A percentile compares a stretch with the other conserved stretches of the same genome.
phyloP scores from a whole-genome alignment of 2,329 filamentous ascomycete genomes.

The Tolypocladium ophioglossoides region DNA sequence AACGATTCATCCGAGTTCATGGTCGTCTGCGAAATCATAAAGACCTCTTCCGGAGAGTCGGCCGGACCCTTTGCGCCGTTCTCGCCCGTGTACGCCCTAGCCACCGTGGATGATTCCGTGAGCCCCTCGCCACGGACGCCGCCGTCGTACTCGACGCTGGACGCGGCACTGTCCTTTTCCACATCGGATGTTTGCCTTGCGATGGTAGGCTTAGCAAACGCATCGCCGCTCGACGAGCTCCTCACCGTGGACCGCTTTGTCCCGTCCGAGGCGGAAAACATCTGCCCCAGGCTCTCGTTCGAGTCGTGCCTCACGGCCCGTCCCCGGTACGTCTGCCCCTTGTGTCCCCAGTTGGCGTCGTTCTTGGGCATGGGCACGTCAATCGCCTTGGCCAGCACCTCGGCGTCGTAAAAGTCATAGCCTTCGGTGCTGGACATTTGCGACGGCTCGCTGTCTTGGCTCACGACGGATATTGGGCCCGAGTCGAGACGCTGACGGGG shows the following conservation, averaged over 20 bases:
- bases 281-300: constrained; percentile 44
- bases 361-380: constrained; percentile 37
- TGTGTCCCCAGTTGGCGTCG: constrained; percentile 21
- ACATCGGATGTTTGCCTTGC: constrained; percentile 15
- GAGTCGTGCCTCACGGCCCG: constrained; percentile 39
- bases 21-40: constrained; percentile 37
- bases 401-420: constrained; percentile 56
- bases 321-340: constrained; percentile 14
- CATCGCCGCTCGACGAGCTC: constrained; percentile 8
- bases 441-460: constrained; percentile 33
- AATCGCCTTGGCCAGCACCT: constrained; percentile 39
- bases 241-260: constrained; percentile 16
- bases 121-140: constrained; percentile 31
- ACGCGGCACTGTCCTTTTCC: constrained; percentile 17
- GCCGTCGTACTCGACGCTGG: constrained; percentile 31
- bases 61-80: constrained; percentile 5
- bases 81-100: constrained; percentile 1
- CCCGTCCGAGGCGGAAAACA: constrained; percentile 47
- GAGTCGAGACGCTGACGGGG: constrained; percentile 38
- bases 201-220: constrained; percentile 16
- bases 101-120: constrained; percentile 11
- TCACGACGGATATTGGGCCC: constrained; percentile 37
- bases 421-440: constrained; percentile 46
- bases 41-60: constrained; percentile 27
- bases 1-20: constrained; percentile 22